These are phyloP conservation scores for Paecilomyces niveus DNA, from an alignment of 2,329 filamentous ascomycete genomes.

Conservation along the genomic window DNA sequence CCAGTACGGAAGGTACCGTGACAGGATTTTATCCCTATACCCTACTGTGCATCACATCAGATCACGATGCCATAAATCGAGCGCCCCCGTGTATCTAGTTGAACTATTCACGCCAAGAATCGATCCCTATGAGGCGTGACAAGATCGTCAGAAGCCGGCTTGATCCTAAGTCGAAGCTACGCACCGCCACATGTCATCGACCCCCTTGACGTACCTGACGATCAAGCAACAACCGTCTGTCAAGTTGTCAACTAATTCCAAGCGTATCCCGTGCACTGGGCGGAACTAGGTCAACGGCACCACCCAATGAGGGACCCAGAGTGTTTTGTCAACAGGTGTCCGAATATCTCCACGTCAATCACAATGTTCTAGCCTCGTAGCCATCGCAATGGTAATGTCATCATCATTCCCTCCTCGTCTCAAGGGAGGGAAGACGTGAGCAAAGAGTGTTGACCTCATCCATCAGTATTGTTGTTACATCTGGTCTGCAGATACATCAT, in stretches of 20 bases:
- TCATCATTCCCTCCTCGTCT: background rate
- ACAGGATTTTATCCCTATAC: background rate
- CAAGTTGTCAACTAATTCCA: background rate
- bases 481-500: background rate
- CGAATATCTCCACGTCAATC: background rate
- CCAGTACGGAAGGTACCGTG: background rate
- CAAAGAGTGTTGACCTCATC: background rate
- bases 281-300: background rate
- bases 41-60: background rate
- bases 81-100: background rate
- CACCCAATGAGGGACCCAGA: background rate
- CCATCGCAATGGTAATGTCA: background rate
- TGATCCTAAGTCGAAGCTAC: background rate
- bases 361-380: background rate
- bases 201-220: background rate
- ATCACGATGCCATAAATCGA: background rate
- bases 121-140: background rate
- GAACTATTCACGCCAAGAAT: background rate
- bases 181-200: background rate
- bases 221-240: background rate
- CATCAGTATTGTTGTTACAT: background rate
- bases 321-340: background rate
- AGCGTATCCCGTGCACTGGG: background rate
- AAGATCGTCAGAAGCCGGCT: background rate
- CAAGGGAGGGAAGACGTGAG: background rate